Conservation (phyloP, 2,329 filamentous ascomycete species). For the Penicillium sp. region DNA sequence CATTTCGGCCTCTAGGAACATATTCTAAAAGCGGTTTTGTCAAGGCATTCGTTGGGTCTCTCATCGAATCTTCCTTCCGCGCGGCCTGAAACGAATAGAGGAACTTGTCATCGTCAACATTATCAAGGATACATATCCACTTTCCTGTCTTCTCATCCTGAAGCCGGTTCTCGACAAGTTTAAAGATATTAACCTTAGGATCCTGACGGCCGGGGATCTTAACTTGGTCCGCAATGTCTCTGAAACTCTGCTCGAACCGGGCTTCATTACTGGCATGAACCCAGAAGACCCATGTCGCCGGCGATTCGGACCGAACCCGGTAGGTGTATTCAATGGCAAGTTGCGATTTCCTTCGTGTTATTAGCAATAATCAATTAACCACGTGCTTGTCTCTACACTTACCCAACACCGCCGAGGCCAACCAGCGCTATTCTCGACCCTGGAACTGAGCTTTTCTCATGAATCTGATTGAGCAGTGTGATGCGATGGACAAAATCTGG, state of each 20-base stretch:
- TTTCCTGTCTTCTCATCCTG: neutral
- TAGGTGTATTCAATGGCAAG: neutral
- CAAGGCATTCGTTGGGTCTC: too few species aligned
- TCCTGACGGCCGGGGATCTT: neutral
- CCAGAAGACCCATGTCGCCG: neutral
- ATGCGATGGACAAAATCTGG: conserved; percentile 20
- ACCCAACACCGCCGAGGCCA: conserved; percentile 22
- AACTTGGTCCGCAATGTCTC: neutral
- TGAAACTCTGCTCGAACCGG: neutral
- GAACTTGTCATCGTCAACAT: neutral
- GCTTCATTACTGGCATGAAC: neutral
- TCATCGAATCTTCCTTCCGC: neutral
- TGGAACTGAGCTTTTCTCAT: conserved; percentile 18
- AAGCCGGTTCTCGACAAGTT: neutral
- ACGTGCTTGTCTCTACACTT: neutral
- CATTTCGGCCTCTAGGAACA: too few species aligned
- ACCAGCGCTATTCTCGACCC: conserved; percentile 16
- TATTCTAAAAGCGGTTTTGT: too few species aligned
- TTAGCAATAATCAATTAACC: neutral
- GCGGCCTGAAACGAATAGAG: neutral
- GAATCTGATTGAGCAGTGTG: conserved; percentile 24
- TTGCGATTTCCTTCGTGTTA: neutral
- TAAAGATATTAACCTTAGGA: neutral
- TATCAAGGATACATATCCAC: neutral
- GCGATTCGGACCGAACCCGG: neutral